Base-by-base conservation (phyloP, 139 green algal genomes). In the Chlamydomonas urium region DNA sequence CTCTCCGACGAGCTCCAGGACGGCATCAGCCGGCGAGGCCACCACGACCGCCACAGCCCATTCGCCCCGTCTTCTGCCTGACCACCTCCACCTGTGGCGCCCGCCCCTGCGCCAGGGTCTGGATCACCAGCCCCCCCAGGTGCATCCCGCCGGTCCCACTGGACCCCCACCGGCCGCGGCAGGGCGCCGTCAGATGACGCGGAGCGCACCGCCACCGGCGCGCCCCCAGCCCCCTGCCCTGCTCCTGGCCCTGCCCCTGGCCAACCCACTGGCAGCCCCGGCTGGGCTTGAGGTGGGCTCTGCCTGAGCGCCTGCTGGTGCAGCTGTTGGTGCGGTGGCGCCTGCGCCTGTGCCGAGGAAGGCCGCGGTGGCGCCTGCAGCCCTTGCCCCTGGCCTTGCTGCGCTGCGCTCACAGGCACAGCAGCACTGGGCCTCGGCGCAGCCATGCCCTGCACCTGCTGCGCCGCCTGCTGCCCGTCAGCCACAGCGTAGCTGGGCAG, bases 11-110 rank as follows among this genome's bases (percentile, higher is more conserved):
- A 23, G n/a, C n/a, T n/a, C 73, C 63, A 73, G 10, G 72, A 69
- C 37, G 68, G 72, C 35, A 73, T 59, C 66, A 79, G 56, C 23
- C 66, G 31, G 17, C 66, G 74, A 1, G 74, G 74, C 74, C 74
- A 74, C 66, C 74, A 79, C 8, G 73, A 74, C 36, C 59, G 66
- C 8, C 37, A 68, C 56, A 75, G 57, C 28, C 69, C 38, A 35
- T 6, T 35, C 32, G 8, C 38, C 8, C 37, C 38, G 29, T 57
- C 63, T 4, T 71, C 63, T 6, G 26, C 26, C 60, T 29, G 4
- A 26, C 33, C 33, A 6, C 33, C 33, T 26, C 33, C 29, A 21
- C 60, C 60, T 42, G 26, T n/a, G n/a, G n/a, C n/a, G n/a, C n/a
- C n/a, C n/a, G n/a, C n/a, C n/a, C n/a, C n/a, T n/a, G n/a, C n/a